Evolutionary conservation across 177 flowering plant genomes (phyloP).

Genomic region (Vitis hybrid): DNA sequence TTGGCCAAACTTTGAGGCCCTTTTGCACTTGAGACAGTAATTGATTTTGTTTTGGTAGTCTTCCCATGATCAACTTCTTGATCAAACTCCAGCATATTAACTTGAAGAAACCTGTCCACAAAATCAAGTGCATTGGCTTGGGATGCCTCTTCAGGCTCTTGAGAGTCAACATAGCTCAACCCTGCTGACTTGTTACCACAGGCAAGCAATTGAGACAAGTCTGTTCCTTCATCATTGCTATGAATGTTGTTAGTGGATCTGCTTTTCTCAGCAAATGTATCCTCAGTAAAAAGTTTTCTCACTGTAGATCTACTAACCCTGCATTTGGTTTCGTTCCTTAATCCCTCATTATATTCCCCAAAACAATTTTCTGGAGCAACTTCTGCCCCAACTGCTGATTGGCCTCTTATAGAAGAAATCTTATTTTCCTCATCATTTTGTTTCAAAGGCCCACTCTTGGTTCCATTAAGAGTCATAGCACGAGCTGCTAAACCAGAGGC

Average conservation of each 20-base stretch:
- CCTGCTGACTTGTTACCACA: slow-evolving; percentile 45
- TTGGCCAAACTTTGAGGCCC: slow-evolving; percentile 59
- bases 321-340: slow-evolving; percentile 16
- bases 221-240: slow-evolving; percentile 17
- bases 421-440: slow-evolving; percentile 2
- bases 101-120: slow-evolving; percentile 63
- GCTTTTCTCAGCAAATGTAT: slow-evolving; percentile 14
- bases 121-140: slow-evolving; percentile 76
- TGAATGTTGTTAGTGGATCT: slow-evolving; percentile 7
- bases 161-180: slow-evolving; percentile 80
- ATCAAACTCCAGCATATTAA: slow-evolving; percentile 35
- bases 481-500: slow-evolving; percentile 64
- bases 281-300: slow-evolving; percentile 60
- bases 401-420: background rate
- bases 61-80: slow-evolving; percentile 25
- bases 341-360: slow-evolving; percentile 6
- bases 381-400: background rate
- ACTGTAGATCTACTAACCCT: slow-evolving; percentile 37
- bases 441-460: slow-evolving; percentile 17
- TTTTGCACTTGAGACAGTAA: slow-evolving; percentile 43
- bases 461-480: slow-evolving; percentile 14
- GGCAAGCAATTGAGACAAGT: slow-evolving; percentile 20
- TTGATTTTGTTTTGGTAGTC: slow-evolving; percentile 27
- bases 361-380: slow-evolving; percentile 5
- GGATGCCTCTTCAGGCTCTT: slow-evolving; percentile 85